Evolutionary conservation across 108 stramenopile species (phyloP), one percentile per base, ranked within the genome.

Genomic region (Pseudonitzschia delicatissima): DNA sequence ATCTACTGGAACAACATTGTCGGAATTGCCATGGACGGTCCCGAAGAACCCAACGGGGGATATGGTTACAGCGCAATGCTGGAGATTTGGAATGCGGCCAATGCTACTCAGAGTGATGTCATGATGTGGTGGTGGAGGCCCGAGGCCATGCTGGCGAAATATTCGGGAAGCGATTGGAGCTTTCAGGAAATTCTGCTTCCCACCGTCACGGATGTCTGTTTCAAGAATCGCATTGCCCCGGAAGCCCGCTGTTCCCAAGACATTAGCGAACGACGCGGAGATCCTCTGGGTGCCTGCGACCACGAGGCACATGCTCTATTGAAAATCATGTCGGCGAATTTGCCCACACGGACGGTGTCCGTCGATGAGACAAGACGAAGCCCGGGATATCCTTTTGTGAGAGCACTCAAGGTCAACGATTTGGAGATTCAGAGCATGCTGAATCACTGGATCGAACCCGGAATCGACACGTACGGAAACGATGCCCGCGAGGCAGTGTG

Each of bases 51-150:
- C 18, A 80, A 74, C 62, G 74, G 71, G 11, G 74, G 75, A n/a
- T 80, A 80, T 39, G 35, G 20, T 11, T 80, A 76, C 51, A 15
- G 55, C 5, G 28, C 33, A 4, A 73, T 80, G 71, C 9, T 80
- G 3, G 62, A 80, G 31, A 69, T 80, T 23, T 80, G 66, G 64
- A 33, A 66, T n/a, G 79, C 79, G 11, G 75, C 79, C 0, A 69
- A 76, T 52, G 68, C 69, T 20, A 81, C 76, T 25, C 42, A 74
- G 34, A 74, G 72, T 2, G 33, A 66, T 52, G 63, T 77, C 17
- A 42, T 77, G 25, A 40, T 73, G 21, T 69, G 57, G 39, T 81
- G 76, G 72, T 81, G 57, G 55, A 35, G n/a, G 26, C 76, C 80
- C 1, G 80, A 81, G n/a, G 36, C 65, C 21, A 12, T 58, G 11